These are phyloP conservation scores for Alternaria rosae DNA, from an alignment of 2,329 filamentous ascomycete species.

Conservation along the genomic window DNA sequence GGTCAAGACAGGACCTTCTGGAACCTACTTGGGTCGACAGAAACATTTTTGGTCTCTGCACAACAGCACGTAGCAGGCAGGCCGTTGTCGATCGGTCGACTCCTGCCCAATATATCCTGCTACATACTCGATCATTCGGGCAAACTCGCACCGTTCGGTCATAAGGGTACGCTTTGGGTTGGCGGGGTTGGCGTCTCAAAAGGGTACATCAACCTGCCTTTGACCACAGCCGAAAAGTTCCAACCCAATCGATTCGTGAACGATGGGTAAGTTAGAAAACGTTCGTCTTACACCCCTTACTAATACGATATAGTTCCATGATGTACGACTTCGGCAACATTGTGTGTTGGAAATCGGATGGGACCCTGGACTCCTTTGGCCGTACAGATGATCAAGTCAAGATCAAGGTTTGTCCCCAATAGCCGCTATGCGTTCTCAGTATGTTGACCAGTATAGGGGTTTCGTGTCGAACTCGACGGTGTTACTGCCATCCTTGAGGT, in stretches of 20 bases:
- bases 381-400: slow-evolving; percentile 69
- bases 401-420: slow-evolving; percentile 53
- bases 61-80: slow-evolving; percentile 58
- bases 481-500: slow-evolving; percentile 53
- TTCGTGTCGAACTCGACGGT: slow-evolving; percentile 68
- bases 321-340: slow-evolving; percentile 71
- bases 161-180: slow-evolving; percentile 64
- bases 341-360: slow-evolving; percentile 62
- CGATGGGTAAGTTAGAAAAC: slow-evolving; percentile 54
- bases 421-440: background rate
- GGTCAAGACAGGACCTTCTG: slow-evolving; percentile 51
- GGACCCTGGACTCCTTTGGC: slow-evolving; percentile 63
- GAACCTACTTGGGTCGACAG: slow-evolving; percentile 68
- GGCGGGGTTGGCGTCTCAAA: slow-evolving; percentile 63
- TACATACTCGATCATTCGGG: slow-evolving; percentile 62
- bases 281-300: too few relatives aligned
- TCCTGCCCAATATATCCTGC: slow-evolving; percentile 64
- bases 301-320: slow-evolving; percentile 34
- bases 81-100: slow-evolving; percentile 62
- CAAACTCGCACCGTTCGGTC: slow-evolving; percentile 57
- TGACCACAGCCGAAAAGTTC: slow-evolving; percentile 60
- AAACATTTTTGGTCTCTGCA: slow-evolving; percentile 66
- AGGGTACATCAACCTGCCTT: slow-evolving; percentile 63
- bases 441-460: slow-evolving; percentile 53
- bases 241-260: slow-evolving; percentile 60